Percentiles rank a stretch among this genome's conserved stretches.
Evolutionary conservation across 345 rosid genomes (phyloP).

Genomic region (Sonneratia alba): DNA sequence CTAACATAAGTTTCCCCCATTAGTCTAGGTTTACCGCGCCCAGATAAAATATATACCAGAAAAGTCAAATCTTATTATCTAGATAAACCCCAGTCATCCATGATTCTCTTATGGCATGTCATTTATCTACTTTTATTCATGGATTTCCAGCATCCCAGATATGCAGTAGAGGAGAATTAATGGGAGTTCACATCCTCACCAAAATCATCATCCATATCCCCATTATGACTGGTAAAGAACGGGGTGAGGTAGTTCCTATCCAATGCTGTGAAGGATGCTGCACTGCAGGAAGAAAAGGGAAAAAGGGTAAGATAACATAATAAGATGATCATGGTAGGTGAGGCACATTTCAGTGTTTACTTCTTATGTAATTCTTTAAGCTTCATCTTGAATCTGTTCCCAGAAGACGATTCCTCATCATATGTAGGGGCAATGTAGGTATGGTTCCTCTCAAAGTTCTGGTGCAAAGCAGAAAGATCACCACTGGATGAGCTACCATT

Average conservation of each 20-base stretch:
- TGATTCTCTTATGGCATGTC: not conserved
- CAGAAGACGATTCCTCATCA: constrained; percentile 53
- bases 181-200: constrained; percentile 19
- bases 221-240: constrained; percentile 73
- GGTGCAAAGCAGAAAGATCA: constrained; percentile 10
- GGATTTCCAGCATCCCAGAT: not conserved
- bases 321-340: not conserved
- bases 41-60: not conserved
- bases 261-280: constrained; percentile 63
- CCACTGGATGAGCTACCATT: not conserved
- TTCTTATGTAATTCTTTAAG: constrained; percentile 73
- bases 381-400: constrained; percentile 69
- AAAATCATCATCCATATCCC: constrained; percentile 49
- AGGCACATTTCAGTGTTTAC: constrained; percentile 23
- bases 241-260: constrained; percentile 82
- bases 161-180: not conserved
- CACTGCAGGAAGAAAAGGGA: constrained; percentile 29
- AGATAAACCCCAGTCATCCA: not conserved
- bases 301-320: not conserved
- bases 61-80: not conserved
- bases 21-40: not conserved
- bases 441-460: constrained; percentile 53
- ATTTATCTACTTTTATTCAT: not conserved
- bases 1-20: not conserved
- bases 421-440: constrained; percentile 53